Percentiles rank a stretch among this genome's conserved stretches.
phyloP scores from a whole-genome alignment of 2,329 filamentous ascomycete species.

The Colletotrichum cordylinicola region DNA sequence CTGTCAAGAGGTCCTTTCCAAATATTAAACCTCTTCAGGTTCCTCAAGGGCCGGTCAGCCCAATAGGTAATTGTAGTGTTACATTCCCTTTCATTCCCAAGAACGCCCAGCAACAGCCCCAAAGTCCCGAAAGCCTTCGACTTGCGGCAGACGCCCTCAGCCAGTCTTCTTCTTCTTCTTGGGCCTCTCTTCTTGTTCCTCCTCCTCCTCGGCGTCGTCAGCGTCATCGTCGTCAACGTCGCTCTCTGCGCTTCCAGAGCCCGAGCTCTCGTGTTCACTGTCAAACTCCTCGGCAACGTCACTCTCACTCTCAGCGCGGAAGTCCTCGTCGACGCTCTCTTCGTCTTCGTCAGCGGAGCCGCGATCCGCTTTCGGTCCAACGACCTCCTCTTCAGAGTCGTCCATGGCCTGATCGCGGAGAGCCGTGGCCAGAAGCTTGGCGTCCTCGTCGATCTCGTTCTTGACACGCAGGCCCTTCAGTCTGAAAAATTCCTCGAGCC shows the following conservation, averaged over 20 bases:
- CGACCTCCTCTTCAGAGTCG: constrained; percentile 83
- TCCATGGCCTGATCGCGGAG: constrained; percentile 84
- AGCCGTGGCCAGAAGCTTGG: constrained; percentile 78
- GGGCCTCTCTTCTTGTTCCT: constrained; percentile 48
- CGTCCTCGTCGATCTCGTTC: constrained; percentile 98
- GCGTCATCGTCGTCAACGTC: constrained; percentile 60
- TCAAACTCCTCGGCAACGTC: constrained; percentile 98
- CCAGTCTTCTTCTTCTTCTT: constrained; percentile 56
- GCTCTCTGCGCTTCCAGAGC: constrained; percentile 66
- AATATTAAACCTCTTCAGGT: constrained; percentile 2
- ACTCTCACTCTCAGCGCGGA: constrained; percentile 88
- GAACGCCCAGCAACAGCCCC: constrained; percentile 1
- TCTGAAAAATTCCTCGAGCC: constrained; percentile 97
- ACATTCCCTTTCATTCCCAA: constrained; percentile 1
- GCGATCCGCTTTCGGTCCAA: constrained; percentile 72
- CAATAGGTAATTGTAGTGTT: constrained; percentile 3
- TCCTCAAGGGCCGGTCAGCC: background rate
- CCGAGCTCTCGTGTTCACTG: constrained; percentile 86
- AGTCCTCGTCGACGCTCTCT: constrained; percentile 95
- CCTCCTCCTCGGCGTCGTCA: constrained; percentile 46
- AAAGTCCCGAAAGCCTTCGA: background rate
- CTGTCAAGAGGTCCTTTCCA: background rate
- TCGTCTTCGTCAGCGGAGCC: constrained; percentile 96
- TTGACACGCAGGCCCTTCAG: constrained; percentile 93
- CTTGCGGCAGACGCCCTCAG: background rate